These are phyloP conservation scores for Macrophomina tecta DNA, from an alignment of 2,329 filamentous ascomycete species.

Conservation along the genomic window DNA sequence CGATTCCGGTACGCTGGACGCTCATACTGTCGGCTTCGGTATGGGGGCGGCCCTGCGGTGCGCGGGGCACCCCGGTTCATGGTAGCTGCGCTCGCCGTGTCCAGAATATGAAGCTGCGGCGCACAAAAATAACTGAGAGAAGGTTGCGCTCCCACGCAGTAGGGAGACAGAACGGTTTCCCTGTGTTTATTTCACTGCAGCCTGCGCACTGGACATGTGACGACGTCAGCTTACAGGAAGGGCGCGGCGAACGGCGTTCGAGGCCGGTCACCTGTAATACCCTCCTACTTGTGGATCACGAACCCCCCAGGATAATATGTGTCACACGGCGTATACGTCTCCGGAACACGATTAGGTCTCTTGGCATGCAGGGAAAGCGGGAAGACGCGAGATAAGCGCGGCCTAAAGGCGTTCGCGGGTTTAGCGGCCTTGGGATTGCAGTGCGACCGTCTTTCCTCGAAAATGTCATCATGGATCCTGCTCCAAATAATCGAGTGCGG, in stretches of 20 bases:
- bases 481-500: no score
- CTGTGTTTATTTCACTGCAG: background rate
- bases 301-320: no score
- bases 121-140: background rate
- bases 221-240: background rate
- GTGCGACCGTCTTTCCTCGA: no score
- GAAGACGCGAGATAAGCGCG: no score
- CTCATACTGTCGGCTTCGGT: background rate
- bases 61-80: background rate
- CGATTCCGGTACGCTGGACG: background rate
- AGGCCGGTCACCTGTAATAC: no score
- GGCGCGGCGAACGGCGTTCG: background rate
- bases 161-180: background rate
- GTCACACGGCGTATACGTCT: no score
- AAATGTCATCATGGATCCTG: no score
- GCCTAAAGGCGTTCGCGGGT: no score
- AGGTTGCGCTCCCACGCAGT: background rate
- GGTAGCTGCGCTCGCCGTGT: background rate
- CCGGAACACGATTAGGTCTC: no score
- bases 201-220: background rate
- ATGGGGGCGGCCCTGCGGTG: background rate
- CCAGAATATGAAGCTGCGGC: background rate
- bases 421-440: no score
- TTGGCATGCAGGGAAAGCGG: no score
- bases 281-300: no score